Base-by-base conservation (phyloP, 257 asterid genomes). In the Dorcoceras hygrometricum region DNA sequence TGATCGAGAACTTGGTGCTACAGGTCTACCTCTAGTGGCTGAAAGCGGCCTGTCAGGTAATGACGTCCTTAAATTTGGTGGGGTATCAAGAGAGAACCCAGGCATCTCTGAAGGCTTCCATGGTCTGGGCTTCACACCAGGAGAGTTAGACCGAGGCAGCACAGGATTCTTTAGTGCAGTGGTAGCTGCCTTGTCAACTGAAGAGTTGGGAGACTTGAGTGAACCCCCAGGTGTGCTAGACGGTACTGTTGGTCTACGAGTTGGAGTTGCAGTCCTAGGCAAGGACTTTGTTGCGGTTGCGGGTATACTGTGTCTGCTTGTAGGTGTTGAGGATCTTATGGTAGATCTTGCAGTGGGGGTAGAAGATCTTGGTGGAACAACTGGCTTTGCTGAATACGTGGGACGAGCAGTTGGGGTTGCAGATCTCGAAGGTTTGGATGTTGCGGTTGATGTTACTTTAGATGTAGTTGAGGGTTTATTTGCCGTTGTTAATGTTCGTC, bases 21-120 rank as follows among this genome's bases (percentile, higher is more conserved):
- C 99, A 57, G 97, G 96, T 71, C 99, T 85, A 57, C 99, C 99
- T 75, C 99, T 83, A 59, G 89, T 86, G 72, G 89, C 95, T 67
- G 98, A 92, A 73, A 82, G 83, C 16, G 97, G 97, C 78, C 97
- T 81, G 73, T 90, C 97, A 3, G 89, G 62, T 50, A 94, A 73
- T 16, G 99, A 82, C 32, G 99, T 94, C 78, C 97, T 81, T 39
- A 94, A 77, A 77, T 94, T 94, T 16, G 99, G 96, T 39, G 97
- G 99, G 22, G 83, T 90, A 68, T 90, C 96, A 63, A 85, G 95
- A 77, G 99, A 94, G 80, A 88, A 90, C 31, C 97, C 97, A n/a
- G 97, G 96, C 78, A 94, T 94, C 66, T 94, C 99, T 9, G 96
- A 90, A 24, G 99, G 96, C 78, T 90, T 90, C 95, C 96, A 90